Conservation (phyloP, 257 asterid genomes). For the Fraxinus anomala region DNA sequence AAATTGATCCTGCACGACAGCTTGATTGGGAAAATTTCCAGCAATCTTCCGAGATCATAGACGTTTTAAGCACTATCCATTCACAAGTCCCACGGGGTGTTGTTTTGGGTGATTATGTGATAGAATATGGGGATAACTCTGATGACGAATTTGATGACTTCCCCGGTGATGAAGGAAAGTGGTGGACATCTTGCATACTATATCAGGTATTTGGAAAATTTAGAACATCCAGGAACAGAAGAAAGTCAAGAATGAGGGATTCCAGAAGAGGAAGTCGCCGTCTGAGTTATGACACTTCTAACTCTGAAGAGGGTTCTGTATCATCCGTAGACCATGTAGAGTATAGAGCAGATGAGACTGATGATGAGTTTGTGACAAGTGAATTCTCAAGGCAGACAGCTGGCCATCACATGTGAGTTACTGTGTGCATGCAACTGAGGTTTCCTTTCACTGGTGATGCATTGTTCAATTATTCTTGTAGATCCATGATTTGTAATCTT, state of each 20-base stretch:
- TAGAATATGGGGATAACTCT: slow-evolving; percentile 80
- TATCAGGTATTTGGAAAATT: slow-evolving; percentile 76
- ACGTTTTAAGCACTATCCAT: slow-evolving; percentile 79
- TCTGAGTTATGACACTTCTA: slow-evolving; percentile 60
- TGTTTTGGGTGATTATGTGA: slow-evolving; percentile 85
- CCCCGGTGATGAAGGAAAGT: slow-evolving; percentile 64
- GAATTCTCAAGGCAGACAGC: slow-evolving; percentile 55
- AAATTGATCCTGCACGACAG: slow-evolving; percentile 79
- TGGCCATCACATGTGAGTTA: slow-evolving; percentile 62
- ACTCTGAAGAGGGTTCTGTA: slow-evolving; percentile 80
- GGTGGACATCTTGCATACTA: slow-evolving; percentile 87
- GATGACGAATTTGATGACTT: slow-evolving; percentile 75
- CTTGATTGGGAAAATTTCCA: slow-evolving; percentile 92
- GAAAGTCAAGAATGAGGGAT: slow-evolving; percentile 66
- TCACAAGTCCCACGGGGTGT: slow-evolving; percentile 86
- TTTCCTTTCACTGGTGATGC: not conserved
- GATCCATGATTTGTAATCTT: not conserved
- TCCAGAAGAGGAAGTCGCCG: slow-evolving; percentile 63
- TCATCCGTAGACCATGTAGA: slow-evolving; percentile 65
- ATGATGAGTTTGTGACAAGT: slow-evolving; percentile 57
- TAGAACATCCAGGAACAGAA: slow-evolving; percentile 74
- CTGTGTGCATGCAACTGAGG: not conserved
- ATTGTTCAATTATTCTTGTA: not conserved
- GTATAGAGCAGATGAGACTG: slow-evolving; percentile 57
- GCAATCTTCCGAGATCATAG: slow-evolving; percentile 81